Evolutionary conservation across 306 rosid genomes (phyloP), one percentile per base, ranked within the genome.

Genomic region (Alnus glutinosa): DNA sequence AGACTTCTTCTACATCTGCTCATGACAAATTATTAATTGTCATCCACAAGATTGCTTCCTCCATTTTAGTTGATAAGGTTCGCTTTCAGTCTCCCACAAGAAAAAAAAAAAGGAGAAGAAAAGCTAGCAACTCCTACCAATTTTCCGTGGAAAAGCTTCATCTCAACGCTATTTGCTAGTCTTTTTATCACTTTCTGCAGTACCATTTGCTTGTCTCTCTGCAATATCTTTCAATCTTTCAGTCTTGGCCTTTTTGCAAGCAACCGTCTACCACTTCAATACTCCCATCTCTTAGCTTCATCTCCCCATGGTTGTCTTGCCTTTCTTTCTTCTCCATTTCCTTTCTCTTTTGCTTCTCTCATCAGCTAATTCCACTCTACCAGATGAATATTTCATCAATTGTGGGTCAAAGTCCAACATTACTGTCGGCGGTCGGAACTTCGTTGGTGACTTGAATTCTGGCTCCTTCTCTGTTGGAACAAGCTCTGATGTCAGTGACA

Each of bases 331-430:
- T 78, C 30, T 70, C 37, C 64, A 32, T 55, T 80, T 75, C 36
- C 63, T 42, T 37, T 78, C 39, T 67, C 77, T 87, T 75, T 76
- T 85, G 67, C 86, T 66, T 0, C 59, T 72, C 44, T 86, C 83
- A 66, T 81, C 66, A 7, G 82, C 80, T 1, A 9, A 10, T 3
- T 83, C 79, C 54, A 14, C 3, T n/a, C 28, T 23, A 23, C 28
- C 28, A 23, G 28, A 23, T 23, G 68, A 68, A 55, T 83, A 88
- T 75, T 87, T 85, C 54, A 77, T 87, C 76, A 90, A 78, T 10
- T 85, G 92, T 44, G 94, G 91, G 0, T 85, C 91, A 0, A 46
- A 66, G 1, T n/a, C 0, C 51, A 8, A 23, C 14, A 69, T 37
- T 0, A n/a, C 1, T 0, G 63, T 13, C 61, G 34, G 1, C 5